Evolutionary conservation across 1,284 basidiomycete genomes (phyloP).

Genomic region (Salmacisia buchloeana): DNA sequence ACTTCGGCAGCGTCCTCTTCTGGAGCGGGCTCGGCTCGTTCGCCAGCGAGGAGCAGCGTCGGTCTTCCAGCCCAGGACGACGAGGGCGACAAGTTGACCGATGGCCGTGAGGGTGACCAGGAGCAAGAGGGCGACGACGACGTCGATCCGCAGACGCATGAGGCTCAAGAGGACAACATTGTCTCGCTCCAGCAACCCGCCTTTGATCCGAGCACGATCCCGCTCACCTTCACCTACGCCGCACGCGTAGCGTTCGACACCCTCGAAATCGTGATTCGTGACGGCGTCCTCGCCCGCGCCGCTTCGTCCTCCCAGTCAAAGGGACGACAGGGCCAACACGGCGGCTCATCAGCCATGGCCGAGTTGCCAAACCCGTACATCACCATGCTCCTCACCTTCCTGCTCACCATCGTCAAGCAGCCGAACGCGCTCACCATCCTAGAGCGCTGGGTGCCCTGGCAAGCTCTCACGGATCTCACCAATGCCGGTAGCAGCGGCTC

Average conservation of each 20-base stretch:
- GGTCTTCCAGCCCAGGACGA: constrained; percentile 11
- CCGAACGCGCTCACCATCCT: constrained; percentile 61
- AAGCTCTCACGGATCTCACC: neutral
- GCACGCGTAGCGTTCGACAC: constrained; percentile 73
- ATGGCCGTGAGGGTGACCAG: constrained; percentile 11
- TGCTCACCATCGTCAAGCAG: constrained; percentile 69
- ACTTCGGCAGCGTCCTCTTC: neutral
- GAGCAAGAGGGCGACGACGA: constrained; percentile 1
- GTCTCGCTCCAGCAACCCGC: constrained; percentile 14
- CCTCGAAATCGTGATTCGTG: constrained; percentile 64
- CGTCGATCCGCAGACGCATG: constrained; percentile 26
- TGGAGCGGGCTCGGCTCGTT: constrained; percentile 26
- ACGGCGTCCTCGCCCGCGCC: neutral
- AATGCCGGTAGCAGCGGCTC: neutral
- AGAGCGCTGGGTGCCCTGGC: constrained; percentile 79
- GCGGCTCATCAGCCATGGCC: constrained; percentile 25
- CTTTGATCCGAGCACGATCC: constrained; percentile 45
- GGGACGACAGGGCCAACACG: neutral
- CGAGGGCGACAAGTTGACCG: constrained; percentile 8
- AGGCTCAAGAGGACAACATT: constrained; percentile 34
- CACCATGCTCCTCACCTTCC: constrained; percentile 77
- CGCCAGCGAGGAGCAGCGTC: constrained; percentile 13
- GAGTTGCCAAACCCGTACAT: constrained; percentile 65
- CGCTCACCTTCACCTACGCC: constrained; percentile 66
- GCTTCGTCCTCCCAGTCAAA: neutral